A percentile compares a stretch with the other conserved stretches of the same genome.
Conservation (phyloP, 495 filamentous ascomycete genomes). For the Geopyxis carbonaria region DNA sequence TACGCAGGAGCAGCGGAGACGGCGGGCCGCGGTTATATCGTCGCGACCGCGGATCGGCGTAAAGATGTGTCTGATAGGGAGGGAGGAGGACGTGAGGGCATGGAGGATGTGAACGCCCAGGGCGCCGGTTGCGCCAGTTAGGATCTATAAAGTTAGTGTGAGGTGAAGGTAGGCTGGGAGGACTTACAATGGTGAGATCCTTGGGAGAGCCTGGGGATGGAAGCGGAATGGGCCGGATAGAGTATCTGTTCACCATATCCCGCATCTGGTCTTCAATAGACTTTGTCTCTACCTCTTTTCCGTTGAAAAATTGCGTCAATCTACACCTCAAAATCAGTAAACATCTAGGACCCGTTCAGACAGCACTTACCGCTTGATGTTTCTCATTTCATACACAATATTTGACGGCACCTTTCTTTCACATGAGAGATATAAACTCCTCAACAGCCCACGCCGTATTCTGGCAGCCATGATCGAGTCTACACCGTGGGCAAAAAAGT, state of each 20-base stretch:
- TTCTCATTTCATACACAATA: slow-evolving; percentile 33
- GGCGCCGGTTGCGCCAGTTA: slow-evolving; percentile 48
- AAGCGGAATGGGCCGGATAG: too few species aligned
- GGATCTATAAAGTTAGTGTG: slow-evolving; percentile 22
- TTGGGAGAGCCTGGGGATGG: too few species aligned
- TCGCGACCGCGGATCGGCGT: too few species aligned
- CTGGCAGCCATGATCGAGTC: slow-evolving; percentile 38
- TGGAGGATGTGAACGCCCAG: slow-evolving; percentile 42
- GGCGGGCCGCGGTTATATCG: background rate
- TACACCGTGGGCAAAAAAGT: slow-evolving; percentile 39
- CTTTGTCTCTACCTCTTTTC: too few species aligned
- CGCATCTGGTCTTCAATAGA: too few species aligned
- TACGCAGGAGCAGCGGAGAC: background rate
- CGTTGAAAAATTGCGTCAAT: too few species aligned
- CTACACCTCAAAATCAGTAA: too few species aligned
- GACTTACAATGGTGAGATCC: too few species aligned
- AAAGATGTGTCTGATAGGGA: too few species aligned
- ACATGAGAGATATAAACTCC: slow-evolving; percentile 24
- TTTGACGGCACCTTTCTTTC: slow-evolving; percentile 29
- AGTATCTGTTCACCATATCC: too few species aligned
- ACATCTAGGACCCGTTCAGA: too few species aligned
- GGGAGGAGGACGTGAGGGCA: slow-evolving; percentile 18
- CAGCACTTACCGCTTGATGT: slow-evolving; percentile 25
- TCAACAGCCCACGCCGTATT: slow-evolving; percentile 26
- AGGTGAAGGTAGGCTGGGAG: slow-evolving; percentile 13